A percentile compares a stretch with the other conserved stretches of the same genome.
phyloP scores from a whole-genome alignment of 2,329 filamentous ascomycete genomes.

The Fonsecaea pedrosoi region DNA sequence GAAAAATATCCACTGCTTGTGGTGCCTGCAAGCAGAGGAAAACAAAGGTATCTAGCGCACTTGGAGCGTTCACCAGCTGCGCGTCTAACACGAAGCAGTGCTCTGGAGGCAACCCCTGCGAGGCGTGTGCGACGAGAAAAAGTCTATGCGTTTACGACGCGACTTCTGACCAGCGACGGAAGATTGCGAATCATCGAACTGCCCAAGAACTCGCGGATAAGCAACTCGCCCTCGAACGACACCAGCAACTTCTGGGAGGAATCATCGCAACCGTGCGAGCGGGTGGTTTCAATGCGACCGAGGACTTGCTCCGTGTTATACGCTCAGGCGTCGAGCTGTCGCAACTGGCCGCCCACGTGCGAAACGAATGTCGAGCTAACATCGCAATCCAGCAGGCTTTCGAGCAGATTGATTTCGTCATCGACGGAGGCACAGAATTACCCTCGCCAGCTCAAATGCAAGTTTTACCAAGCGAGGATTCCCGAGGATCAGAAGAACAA shows the following conservation, averaged over 20 bases:
- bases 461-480: slow-evolving; percentile 2
- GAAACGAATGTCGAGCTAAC: slow-evolving; percentile 38
- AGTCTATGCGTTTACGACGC: slow-evolving; percentile 39
- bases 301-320: slow-evolving; percentile 35
- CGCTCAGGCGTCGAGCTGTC: slow-evolving; percentile 37
- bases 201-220: slow-evolving; percentile 37
- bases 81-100: slow-evolving; percentile 30
- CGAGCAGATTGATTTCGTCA: slow-evolving; percentile 36
- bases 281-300: slow-evolving; percentile 28
- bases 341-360: slow-evolving; percentile 39
- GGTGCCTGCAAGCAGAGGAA: slow-evolving; percentile 40
- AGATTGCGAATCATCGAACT: slow-evolving; percentile 39
- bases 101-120: slow-evolving; percentile 37
- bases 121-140: slow-evolving; percentile 36
- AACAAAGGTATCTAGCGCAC: slow-evolving; percentile 32
- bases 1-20: slow-evolving; percentile 41
- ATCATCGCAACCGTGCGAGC: slow-evolving; percentile 39
- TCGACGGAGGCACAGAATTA: slow-evolving; percentile 35
- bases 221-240: slow-evolving; percentile 33
- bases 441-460: slow-evolving; percentile 37
- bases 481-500: slow-evolving; percentile 15
- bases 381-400: slow-evolving; percentile 35
- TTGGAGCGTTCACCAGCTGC: background rate
- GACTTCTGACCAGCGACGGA: slow-evolving; percentile 39
- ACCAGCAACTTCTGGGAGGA: slow-evolving; percentile 38